A percentile compares a stretch with the other conserved stretches of the same genome.
phyloP scores from a whole-genome alignment of 345 rosid species.

The Salix suchowensis region DNA sequence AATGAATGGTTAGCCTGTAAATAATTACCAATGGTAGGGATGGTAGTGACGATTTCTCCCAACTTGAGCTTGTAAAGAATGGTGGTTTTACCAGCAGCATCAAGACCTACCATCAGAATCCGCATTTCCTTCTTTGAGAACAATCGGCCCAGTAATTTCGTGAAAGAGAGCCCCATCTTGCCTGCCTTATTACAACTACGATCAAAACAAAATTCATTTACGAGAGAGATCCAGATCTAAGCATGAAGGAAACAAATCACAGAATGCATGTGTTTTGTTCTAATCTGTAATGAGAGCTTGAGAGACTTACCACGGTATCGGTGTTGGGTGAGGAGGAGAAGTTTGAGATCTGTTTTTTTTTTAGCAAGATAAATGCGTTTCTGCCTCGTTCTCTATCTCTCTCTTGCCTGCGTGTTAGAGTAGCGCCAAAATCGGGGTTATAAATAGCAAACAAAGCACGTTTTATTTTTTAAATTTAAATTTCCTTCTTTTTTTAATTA shows the following conservation, averaged over 20 bases:
- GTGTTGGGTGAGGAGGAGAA: background rate
- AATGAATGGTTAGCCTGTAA: background rate
- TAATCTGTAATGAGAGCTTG: background rate
- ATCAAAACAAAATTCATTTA: background rate
- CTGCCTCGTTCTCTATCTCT: too few species aligned
- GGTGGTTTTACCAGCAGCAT: slow-evolving; percentile 10
- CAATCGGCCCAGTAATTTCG: background rate
- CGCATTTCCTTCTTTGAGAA: slow-evolving; percentile 5
- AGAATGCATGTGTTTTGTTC: background rate
- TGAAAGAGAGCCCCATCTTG: background rate
- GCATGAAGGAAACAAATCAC: background rate
- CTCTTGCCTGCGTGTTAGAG: background rate
- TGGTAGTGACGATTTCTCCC: slow-evolving; percentile 8
- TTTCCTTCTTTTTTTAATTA: background rate
- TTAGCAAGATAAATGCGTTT: background rate
- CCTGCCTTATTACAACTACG: background rate
- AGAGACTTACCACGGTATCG: background rate
- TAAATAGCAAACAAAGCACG: background rate
- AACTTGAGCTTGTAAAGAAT: slow-evolving; percentile 6
- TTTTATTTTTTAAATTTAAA: background rate
- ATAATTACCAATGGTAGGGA: slow-evolving; percentile 7
- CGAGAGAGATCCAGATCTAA: background rate
- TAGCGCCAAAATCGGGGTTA: background rate
- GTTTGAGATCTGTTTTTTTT: background rate
- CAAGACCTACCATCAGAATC: slow-evolving; percentile 9